These are phyloP conservation scores for Coemansia sp. DNA, from an alignment of 192 early-diverging fungal genomes.

Conservation along the genomic window DNA sequence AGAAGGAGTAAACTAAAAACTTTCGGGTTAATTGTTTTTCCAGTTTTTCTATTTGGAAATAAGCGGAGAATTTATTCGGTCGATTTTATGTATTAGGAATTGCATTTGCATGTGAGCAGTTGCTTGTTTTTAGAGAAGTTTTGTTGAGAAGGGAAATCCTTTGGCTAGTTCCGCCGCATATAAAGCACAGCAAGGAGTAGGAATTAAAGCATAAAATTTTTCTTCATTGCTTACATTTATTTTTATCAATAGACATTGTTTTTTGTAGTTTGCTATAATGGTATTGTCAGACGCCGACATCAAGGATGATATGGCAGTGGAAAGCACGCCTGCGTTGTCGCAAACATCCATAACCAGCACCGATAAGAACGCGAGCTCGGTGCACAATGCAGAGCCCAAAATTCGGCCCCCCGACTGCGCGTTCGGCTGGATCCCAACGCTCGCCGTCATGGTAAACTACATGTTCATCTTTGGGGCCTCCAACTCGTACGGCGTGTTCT, in stretches of 20 bases:
- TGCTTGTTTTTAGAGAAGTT: no score
- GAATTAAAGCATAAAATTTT: not conserved
- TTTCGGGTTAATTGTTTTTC: not conserved
- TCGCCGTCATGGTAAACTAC: constrained; percentile 57
- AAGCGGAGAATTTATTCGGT: constrained; percentile 30
- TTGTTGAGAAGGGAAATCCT: not conserved
- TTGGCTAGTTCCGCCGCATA: not conserved
- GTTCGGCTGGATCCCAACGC: constrained; percentile 44
- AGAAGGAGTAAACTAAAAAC: constrained; percentile 57
- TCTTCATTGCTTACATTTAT: not conserved
- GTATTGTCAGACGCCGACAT: not conserved
- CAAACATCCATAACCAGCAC: not conserved
- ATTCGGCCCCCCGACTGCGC: constrained; percentile 27
- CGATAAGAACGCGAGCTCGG: not conserved
- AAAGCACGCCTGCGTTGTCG: constrained; percentile 1
- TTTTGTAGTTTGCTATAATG: not conserved
- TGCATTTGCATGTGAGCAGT: not conserved
- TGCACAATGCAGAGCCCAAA: no score
- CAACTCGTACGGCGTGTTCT: constrained; percentile 49
- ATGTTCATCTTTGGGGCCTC: constrained; percentile 40
- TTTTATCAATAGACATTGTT: not conserved
- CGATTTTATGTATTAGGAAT: not conserved
- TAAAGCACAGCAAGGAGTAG: not conserved
- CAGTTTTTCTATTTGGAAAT: not conserved
- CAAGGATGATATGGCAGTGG: not conserved